Percentiles rank a stretch among this genome's conserved stretches.
Evolutionary conservation across 2,329 filamentous ascomycete genomes (phyloP).

Genomic region (Colletotrichum tofieldiae): DNA sequence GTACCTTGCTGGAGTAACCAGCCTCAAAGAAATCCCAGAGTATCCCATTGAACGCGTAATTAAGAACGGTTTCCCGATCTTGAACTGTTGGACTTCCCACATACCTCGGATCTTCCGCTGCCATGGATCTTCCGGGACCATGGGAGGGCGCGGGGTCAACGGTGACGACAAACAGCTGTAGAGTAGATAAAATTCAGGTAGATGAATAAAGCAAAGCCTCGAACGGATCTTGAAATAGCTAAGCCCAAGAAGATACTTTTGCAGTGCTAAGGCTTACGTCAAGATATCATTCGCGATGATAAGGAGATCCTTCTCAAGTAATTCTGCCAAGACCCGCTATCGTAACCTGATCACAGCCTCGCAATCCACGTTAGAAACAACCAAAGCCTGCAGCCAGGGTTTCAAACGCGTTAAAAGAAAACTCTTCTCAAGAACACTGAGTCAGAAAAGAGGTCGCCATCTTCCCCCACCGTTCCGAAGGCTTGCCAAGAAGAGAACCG

Average conservation of each 20-base stretch:
- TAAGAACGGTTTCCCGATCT: neutral
- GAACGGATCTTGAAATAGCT: neutral
- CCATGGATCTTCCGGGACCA: neutral
- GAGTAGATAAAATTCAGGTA: neutral
- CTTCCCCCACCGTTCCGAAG: constrained; percentile 6
- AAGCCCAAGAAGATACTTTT: neutral
- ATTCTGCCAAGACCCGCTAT: neutral
- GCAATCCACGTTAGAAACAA: neutral
- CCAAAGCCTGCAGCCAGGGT: neutral
- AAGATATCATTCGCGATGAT: neutral
- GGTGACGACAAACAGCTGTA: neutral
- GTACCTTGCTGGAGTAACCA: accelerated
- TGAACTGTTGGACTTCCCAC: neutral
- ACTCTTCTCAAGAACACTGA: neutral
- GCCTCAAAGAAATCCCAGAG: neutral
- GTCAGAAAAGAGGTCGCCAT: neutral
- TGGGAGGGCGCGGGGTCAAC: neutral
- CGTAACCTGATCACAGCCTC: neutral
- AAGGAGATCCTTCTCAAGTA: neutral
- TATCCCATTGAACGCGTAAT: no score
- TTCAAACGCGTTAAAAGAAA: neutral
- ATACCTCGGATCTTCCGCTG: neutral
- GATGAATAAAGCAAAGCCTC: no score
- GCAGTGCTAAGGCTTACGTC: neutral
- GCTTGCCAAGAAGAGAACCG: neutral